A percentile compares a stretch with the other conserved stretches of the same genome.
Conservation (phyloP, 768 basidiomycete genomes). For the Lactarius sanguifluus region DNA sequence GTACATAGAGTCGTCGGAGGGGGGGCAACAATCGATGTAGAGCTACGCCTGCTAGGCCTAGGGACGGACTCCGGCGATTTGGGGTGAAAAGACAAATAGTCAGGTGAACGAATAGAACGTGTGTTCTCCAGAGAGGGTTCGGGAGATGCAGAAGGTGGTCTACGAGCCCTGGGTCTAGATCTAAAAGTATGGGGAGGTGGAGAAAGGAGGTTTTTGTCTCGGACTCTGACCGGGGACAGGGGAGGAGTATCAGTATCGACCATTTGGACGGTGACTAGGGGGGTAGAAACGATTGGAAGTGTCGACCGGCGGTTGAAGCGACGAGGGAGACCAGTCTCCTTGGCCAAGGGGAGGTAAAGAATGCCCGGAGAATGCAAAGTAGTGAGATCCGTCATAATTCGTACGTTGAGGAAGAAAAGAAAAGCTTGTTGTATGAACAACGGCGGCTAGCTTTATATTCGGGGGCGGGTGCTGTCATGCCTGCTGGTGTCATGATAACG, state of each 20-base stretch:
- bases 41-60: neutral
- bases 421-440: neutral
- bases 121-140: neutral
- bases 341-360: slow-evolving; percentile 16
- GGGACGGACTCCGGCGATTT: neutral
- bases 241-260: slow-evolving; percentile 15
- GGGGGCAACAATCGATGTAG: slow-evolving; percentile 45
- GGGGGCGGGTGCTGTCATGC: neutral
- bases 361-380: slow-evolving; percentile 16
- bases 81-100: neutral
- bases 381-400: slow-evolving; percentile 24
- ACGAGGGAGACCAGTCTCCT: slow-evolving; percentile 18
- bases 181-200: slow-evolving; percentile 16
- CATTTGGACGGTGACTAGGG: slow-evolving; percentile 25
- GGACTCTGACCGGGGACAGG: neutral
- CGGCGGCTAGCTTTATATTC: slow-evolving; percentile 1
- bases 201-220: slow-evolving; percentile 13
- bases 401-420: neutral
- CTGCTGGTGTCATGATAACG: neutral
- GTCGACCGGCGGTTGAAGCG: slow-evolving; percentile 17
- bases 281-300: slow-evolving; percentile 5
- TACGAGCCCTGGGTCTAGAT: slow-evolving; percentile 2
- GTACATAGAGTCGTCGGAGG: slow-evolving; percentile 67
- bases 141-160: slow-evolving; percentile 6
- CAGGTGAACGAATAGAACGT: neutral